Conservation (phyloP, 148 eudicot species). For the Rhododendron molle region DNA sequence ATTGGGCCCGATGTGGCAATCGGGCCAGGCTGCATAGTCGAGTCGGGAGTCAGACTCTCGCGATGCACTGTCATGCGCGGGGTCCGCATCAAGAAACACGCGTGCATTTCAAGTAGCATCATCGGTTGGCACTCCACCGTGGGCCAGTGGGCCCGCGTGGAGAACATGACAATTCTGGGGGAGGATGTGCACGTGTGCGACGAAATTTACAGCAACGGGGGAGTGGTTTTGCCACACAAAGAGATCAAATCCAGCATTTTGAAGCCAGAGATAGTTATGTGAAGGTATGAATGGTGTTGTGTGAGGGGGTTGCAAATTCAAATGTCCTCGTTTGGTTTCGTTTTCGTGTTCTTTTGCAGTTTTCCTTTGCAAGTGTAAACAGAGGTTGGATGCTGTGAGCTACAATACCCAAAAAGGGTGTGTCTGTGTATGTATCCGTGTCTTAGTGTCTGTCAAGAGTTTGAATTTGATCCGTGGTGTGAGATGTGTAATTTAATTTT, state of each 20-base stretch:
- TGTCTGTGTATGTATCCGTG: not conserved
- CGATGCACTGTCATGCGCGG: constrained; percentile 94
- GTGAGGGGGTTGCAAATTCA: not conserved
- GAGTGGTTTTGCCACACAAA: constrained; percentile 86
- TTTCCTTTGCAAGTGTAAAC: constrained; percentile 10
- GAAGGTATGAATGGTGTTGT: constrained; percentile 16
- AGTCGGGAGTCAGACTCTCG: constrained; percentile 83
- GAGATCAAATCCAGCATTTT: constrained; percentile 85
- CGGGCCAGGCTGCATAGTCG: constrained; percentile 93
- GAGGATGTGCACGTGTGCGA: constrained; percentile 89
- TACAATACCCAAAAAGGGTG: not conserved
- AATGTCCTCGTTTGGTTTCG: not conserved
- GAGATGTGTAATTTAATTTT: not conserved
- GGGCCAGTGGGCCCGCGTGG: constrained; percentile 89
- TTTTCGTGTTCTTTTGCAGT: not conserved
- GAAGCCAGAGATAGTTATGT: constrained; percentile 94
- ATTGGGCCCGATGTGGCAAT: constrained; percentile 96
- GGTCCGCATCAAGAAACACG: constrained; percentile 74
- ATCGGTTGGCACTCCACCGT: constrained; percentile 96
- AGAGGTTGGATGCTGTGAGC: not conserved
- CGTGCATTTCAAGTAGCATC: constrained; percentile 76
- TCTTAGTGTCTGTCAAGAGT: not conserved
- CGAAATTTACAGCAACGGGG: constrained; percentile 83
- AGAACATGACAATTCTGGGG: constrained; percentile 86
- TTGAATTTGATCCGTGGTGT: not conserved